Conservation (phyloP, 805 yeast genomes). For the Kregervanrija fluxuum region DNA sequence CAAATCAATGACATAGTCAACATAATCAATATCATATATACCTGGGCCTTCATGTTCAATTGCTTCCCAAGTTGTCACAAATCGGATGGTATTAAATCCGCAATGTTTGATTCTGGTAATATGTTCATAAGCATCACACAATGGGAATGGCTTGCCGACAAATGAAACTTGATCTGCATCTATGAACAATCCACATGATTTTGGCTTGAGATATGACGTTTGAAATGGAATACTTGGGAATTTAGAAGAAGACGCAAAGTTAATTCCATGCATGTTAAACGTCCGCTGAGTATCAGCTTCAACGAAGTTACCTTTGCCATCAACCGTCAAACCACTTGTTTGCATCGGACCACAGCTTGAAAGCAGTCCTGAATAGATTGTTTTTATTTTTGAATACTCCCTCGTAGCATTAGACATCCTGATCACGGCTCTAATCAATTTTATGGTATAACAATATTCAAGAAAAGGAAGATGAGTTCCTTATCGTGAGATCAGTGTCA, state of each 20-base stretch:
- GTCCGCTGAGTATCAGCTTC: slow-evolving; percentile 45
- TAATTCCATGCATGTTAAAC: slow-evolving; percentile 71
- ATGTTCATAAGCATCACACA: slow-evolving; percentile 66
- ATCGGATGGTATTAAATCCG: slow-evolving; percentile 78
- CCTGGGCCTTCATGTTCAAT: slow-evolving; percentile 87
- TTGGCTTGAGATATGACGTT: slow-evolving; percentile 32
- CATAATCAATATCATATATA: slow-evolving; percentile 66
- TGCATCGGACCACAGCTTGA: slow-evolving; percentile 12
- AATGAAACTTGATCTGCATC: slow-evolving; percentile 72
- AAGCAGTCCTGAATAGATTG: not conserved
- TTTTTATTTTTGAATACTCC: too few relatives aligned
- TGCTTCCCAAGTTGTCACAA: slow-evolving; percentile 86
- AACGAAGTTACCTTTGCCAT: slow-evolving; percentile 50
- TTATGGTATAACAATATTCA: too few relatives aligned
- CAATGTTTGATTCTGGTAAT: slow-evolving; percentile 62
- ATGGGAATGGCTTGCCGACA: slow-evolving; percentile 73
- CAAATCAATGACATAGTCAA: slow-evolving; percentile 60
- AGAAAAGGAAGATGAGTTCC: too few relatives aligned
- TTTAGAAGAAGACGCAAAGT: slow-evolving; percentile 70
- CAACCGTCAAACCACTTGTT: slow-evolving; percentile 25
- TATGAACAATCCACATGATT: slow-evolving; percentile 46
- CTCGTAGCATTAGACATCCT: too few relatives aligned
- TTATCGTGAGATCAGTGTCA: too few relatives aligned
- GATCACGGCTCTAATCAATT: too few relatives aligned
- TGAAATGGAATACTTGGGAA: slow-evolving; percentile 53